Conservation (phyloP, 306 rosid genomes). For the Rosa persica region DNA sequence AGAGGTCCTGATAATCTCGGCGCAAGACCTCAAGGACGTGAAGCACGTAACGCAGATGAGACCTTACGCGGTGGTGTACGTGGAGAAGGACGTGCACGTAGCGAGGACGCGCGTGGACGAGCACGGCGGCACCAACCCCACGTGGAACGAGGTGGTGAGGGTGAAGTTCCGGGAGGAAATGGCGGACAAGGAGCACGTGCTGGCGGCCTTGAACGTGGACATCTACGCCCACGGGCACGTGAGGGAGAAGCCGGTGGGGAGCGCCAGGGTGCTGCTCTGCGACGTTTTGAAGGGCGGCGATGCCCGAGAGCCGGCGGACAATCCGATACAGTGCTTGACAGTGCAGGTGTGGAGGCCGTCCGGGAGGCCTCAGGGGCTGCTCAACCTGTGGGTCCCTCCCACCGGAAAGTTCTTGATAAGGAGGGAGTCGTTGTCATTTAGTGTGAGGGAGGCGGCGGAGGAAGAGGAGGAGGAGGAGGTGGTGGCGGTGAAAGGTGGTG, state of each 20-base stretch:
- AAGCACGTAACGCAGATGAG: conserved; percentile 32
- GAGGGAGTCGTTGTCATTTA: conserved; percentile 30
- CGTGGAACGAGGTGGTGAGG: conserved; percentile 29
- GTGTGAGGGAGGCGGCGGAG: neutral
- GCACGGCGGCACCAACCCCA: conserved; percentile 17
- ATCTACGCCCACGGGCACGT: conserved; percentile 26
- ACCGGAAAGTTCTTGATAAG: conserved; percentile 29
- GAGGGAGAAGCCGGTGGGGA: conserved; percentile 32
- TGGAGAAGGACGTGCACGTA: conserved; percentile 19
- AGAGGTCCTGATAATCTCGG: conserved; percentile 33
- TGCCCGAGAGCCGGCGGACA: neutral
- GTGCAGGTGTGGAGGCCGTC: neutral
- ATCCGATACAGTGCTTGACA: neutral
- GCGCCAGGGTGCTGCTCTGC: conserved; percentile 30
- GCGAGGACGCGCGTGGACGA: conserved; percentile 29
- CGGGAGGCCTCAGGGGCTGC: conserved; percentile 10
- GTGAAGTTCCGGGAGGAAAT: conserved; percentile 24
- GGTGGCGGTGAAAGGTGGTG: neutral
- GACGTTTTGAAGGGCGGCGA: conserved; percentile 33
- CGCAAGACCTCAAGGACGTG: conserved; percentile 27
- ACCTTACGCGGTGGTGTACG: conserved; percentile 25
- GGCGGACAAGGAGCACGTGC: conserved; percentile 17
- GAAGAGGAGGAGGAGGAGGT: neutral
- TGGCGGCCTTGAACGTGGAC: conserved; percentile 32
- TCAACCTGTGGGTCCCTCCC: conserved; percentile 28